Base-by-base conservation (phyloP, 495 filamentous ascomycete genomes). In the Aspergillus hancockii region DNA sequence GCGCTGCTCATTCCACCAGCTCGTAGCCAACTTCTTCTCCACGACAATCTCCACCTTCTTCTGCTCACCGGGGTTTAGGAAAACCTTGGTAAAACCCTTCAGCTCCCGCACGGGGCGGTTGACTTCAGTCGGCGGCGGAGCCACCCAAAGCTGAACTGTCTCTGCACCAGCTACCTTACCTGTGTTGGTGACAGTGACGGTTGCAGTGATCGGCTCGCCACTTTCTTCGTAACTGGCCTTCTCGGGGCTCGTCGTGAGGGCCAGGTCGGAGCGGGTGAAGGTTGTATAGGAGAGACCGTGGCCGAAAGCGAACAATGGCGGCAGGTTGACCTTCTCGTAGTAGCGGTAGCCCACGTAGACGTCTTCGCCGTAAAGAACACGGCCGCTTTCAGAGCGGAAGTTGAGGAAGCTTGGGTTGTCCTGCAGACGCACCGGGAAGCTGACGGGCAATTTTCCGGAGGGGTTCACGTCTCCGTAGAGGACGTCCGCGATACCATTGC, bases 341-440 rank as follows among this genome's bases (percentile, higher is more conserved):
- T 89, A 89, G 3, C 89, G 79, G 70, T 96, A 95, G 3, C 91
- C 90, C 54, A 96, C 86, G 69, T 88, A 93, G 50, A 95, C 74
- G 58, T 87, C 87, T 71, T 93, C 90, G 47, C 88, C 88, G 65
- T 93, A 93, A 7, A 91, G 75, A 10, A 92, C 89, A 52, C 86
- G 82, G 40, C 83, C 78, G 63, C 90, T 87, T 71, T 94, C 91
- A 53, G 89, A 89, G 7, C 89, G 88, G 74, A 86, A 92, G 73
- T 90, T 92, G 47, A 89, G 71, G 69, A 85, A 93, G 5, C 85
- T 85, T 2, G 90, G 90, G 69, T 88, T 91, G 62, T 93, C 87
- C 67, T 89, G 80, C 1, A 90, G 66, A 34, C 81, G 78, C 43
- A 78, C 76, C 8, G 90, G 90, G 77, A 89, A 90, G 8, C 81